Base-by-base conservation (phyloP, 2,329 filamentous ascomycete species). In the Diaporthe nobilis region DNA sequence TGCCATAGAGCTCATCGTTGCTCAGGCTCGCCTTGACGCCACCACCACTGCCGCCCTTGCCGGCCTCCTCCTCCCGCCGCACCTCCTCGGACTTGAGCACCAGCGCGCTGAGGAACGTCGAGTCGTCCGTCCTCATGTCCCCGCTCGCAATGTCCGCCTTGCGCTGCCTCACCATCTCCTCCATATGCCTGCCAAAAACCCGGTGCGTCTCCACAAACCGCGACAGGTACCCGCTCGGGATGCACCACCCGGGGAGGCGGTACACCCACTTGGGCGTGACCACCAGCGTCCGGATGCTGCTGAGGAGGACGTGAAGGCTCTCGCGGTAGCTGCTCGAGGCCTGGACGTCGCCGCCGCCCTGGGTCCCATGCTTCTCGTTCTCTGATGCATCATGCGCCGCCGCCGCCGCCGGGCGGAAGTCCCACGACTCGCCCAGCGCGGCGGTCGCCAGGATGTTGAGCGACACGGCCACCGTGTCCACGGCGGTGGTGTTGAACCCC, bases 261-360 rank as follows among this genome's bases (percentile, higher is more conserved):
- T 72, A 72, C 34, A 63, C 57, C 55, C 57, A 72, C 42, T 61
- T 51, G 25, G 70, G 70, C 34, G 70, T 72, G n/a, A 72, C n/a
- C n/a, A 60, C 34, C 13, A 72, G 70, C 51, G 53, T 47, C 20
- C 70, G 53, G 5, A 72, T 17, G 53, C 70, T 72, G 39, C 53
- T 42, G 2, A 72, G 70, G 15, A 72, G 53, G 28, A 39, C 28
- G 28, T 55, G 39, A 25, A 72, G 39, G 39, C 53, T 58, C n/a
- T 72, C 53, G 39, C 70, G 70, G 53, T 72, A 72, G 53, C 55
- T 58, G 34, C 28, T 34, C n/a, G 55, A 31, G 7, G 63, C 63
- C 28, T 67, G 44, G 20, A 28, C 42, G 0, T 37, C 42, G 4
- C 10, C 42, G 1, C 10, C 20, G 22, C 17, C 31, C 31, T 2